Conservation (phyloP, 2,329 filamentous ascomycete genomes). For the Fusarium brevicatenulatum region DNA sequence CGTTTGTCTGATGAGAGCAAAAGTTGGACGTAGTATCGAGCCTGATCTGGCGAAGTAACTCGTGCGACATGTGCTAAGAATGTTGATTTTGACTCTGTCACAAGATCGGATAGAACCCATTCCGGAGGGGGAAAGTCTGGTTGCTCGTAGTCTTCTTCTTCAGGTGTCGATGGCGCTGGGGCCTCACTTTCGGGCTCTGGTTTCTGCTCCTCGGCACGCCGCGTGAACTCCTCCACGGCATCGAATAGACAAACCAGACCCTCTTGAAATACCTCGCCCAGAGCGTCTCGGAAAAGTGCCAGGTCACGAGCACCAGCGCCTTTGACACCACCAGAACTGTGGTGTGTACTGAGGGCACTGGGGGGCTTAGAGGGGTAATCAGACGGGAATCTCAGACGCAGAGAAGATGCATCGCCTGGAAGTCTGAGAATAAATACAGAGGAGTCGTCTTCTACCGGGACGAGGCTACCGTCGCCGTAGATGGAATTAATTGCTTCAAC, state of each 20-base stretch:
- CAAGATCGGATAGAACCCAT: conserved; percentile 79
- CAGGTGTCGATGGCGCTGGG: conserved; percentile 23
- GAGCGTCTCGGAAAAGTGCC: conserved; percentile 72
- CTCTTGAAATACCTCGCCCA: conserved; percentile 74
- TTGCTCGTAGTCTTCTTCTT: conserved; percentile 25
- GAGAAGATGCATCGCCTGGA: conserved; percentile 68
- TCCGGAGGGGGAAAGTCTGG: conserved; percentile 41
- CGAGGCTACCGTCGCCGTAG: conserved; percentile 75
- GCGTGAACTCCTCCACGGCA: conserved; percentile 79
- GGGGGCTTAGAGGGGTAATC: conserved; percentile 82
- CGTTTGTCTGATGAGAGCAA: conserved; percentile 85
- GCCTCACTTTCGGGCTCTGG: conserved; percentile 42
- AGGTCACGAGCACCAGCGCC: conserved; percentile 79
- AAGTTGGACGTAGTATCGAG: conserved; percentile 75
- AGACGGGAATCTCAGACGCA: conserved; percentile 74
- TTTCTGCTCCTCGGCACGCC: conserved; percentile 51
- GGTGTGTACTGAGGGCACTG: conserved; percentile 79
- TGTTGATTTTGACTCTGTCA: conserved; percentile 85
- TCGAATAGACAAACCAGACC: conserved; percentile 91
- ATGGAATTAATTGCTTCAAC: conserved; percentile 86
- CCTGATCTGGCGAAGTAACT: conserved; percentile 76
- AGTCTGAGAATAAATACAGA: conserved; percentile 71
- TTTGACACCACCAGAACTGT: conserved; percentile 77
- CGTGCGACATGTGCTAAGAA: conserved; percentile 82
- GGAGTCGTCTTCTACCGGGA: conserved; percentile 49